phyloP scores from a whole-genome alignment of 2,329 filamentous ascomycete species.

The Colletotrichum orchidophilum region DNA sequence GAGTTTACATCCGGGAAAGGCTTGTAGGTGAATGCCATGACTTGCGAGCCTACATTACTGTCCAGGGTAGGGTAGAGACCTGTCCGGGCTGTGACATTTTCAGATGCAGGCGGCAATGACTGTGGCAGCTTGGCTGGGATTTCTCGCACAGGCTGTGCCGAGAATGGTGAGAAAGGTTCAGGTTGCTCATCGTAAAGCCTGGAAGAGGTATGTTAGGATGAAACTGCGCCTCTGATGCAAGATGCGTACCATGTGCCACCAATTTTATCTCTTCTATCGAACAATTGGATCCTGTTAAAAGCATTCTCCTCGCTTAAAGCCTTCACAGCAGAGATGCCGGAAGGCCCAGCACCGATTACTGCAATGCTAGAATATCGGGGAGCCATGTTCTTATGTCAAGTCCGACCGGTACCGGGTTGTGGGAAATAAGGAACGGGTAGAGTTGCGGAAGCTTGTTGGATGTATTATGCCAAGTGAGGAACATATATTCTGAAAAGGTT shows the following conservation, averaged over 20 bases:
- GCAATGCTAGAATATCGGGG: slow-evolving; percentile 49
- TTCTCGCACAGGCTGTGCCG: slow-evolving; percentile 51
- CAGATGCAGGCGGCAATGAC: slow-evolving; percentile 46
- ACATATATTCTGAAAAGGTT: not conserved
- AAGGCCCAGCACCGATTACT: slow-evolving; percentile 66
- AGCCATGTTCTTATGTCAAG: not conserved
- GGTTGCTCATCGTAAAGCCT: slow-evolving; percentile 60
- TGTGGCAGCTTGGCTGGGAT: slow-evolving; percentile 53
- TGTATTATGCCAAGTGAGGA: not conserved
- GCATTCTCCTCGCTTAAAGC: slow-evolving; percentile 63
- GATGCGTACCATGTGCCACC: slow-evolving; percentile 63
- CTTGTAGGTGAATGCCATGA: slow-evolving; percentile 67
- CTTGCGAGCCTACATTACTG: slow-evolving; percentile 63
- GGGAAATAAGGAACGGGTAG: not conserved
- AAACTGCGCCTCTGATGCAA: slow-evolving; percentile 36
- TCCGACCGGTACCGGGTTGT: no score
- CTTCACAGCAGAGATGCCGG: slow-evolving; percentile 67
- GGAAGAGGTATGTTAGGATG: slow-evolving; percentile 53
- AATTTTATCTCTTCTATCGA: slow-evolving; percentile 63
- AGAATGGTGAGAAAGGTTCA: slow-evolving; percentile 45
- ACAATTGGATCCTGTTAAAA: slow-evolving; percentile 66
- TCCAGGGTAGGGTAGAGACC: slow-evolving; percentile 58
- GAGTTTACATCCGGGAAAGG: slow-evolving; percentile 53
- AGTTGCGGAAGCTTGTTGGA: no score
- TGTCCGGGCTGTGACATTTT: slow-evolving; percentile 41